Conservation (phyloP, 345 rosid genomes). For the Dimocarpus longan region DNA sequence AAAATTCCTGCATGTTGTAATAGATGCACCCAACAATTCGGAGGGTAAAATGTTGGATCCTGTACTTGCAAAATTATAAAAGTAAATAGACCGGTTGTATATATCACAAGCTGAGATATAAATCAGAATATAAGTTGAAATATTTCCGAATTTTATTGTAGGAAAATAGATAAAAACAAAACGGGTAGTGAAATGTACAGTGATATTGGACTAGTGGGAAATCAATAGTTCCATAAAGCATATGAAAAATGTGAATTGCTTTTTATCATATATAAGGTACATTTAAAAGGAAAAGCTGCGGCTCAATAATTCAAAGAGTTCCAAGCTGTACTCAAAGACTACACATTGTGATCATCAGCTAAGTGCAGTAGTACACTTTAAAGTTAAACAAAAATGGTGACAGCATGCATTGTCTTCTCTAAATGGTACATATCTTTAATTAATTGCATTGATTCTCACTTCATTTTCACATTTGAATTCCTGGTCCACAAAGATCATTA, state of each 20-base stretch:
- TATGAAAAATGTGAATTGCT: not conserved
- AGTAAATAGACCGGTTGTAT: not conserved
- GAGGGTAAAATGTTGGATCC: not conserved
- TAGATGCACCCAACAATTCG: not conserved
- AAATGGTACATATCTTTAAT: too few relatives aligned
- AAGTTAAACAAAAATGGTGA: too few relatives aligned
- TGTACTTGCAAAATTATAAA: not conserved
- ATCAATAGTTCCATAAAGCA: not conserved
- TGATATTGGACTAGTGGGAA: not conserved
- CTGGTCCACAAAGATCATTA: not conserved
- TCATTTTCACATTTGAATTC: not conserved
- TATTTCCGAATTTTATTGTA: too few relatives aligned
- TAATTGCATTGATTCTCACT: not conserved
- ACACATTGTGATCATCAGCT: not conserved
- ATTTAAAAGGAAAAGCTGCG: constrained; percentile 6
- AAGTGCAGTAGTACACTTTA: too few relatives aligned
- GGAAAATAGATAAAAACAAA: too few relatives aligned
- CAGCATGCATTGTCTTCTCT: too few relatives aligned
- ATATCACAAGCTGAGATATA: too few relatives aligned
- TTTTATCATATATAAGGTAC: not conserved
- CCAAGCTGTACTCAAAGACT: not conserved
- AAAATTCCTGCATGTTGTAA: not conserved
- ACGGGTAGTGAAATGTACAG: too few relatives aligned
- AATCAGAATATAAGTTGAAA: too few relatives aligned
- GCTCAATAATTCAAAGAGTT: not conserved